Conservation (phyloP, 768 basidiomycete genomes). For the Lactarius hatsudake region DNA sequence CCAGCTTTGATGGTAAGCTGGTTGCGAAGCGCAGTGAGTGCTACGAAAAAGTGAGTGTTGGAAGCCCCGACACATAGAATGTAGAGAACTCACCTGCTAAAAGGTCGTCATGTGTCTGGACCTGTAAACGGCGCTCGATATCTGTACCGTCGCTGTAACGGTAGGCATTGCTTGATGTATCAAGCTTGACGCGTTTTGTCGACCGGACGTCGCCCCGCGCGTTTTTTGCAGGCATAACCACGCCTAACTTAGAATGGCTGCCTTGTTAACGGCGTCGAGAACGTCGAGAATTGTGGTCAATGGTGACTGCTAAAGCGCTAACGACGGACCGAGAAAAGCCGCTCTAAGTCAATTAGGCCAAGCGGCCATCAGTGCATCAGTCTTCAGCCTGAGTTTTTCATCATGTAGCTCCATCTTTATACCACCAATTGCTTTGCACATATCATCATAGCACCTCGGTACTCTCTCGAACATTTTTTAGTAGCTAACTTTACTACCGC, state of each 20-base stretch:
- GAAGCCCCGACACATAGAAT: not conserved
- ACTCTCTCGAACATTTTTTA: not conserved
- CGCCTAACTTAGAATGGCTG: not conserved
- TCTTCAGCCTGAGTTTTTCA: no score
- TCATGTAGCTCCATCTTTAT: no score
- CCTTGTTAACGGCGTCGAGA: not conserved
- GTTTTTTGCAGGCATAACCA: constrained; percentile 11
- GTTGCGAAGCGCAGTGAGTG: constrained; percentile 55
- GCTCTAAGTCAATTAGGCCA: no score
- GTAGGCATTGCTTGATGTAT: constrained; percentile 7
- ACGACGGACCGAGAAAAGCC: not conserved
- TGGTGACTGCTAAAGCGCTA: no score
- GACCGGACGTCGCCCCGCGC: constrained; percentile 14
- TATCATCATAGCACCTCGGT: not conserved
- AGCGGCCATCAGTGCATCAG: no score
- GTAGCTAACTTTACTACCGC: not conserved
- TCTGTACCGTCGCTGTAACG: constrained; percentile 17
- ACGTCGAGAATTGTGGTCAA: not conserved
- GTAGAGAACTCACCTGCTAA: constrained; percentile 24
- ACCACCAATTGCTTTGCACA: not conserved
- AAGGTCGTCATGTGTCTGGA: constrained; percentile 27
- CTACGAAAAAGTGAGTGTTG: constrained; percentile 30
- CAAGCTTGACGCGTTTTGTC: constrained; percentile 32
- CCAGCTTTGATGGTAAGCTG: constrained; percentile 52
- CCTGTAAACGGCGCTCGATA: constrained; percentile 22